Evolutionary conservation across 176 grass and related monocot species (phyloP).

Genomic region (Lolium multiflorum): DNA sequence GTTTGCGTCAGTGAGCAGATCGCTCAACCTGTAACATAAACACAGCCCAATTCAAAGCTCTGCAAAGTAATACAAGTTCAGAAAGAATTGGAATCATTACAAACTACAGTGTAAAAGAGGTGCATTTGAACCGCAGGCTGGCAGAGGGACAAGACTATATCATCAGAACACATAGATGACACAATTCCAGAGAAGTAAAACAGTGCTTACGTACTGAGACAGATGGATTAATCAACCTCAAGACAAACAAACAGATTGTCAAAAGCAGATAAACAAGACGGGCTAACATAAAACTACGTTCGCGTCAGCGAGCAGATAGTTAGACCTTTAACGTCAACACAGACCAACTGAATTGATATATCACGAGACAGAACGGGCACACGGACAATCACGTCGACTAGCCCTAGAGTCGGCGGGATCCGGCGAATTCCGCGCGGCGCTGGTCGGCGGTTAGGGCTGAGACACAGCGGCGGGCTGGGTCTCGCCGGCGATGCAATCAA

Average conservation of each 20-base stretch:
- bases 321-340: too few relatives aligned
- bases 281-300: background rate
- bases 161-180: background rate
- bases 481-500: background rate
- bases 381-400: background rate
- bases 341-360: background rate
- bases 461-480: background rate
- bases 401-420: background rate
- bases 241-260: background rate
- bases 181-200: background rate
- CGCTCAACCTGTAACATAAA: too few relatives aligned
- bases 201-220: background rate
- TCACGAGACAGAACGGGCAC: background rate
- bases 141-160: background rate
- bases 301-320: background rate
- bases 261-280: background rate
- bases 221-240: background rate
- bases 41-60: slow-evolving; percentile 10
- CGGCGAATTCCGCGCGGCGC: background rate
- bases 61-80: slow-evolving; percentile 9
- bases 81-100: background rate
- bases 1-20: background rate
- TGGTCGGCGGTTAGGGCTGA: background rate
- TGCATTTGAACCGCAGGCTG: background rate
- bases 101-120: background rate